Percentiles rank a stretch among this genome's conserved stretches.
phyloP scores from a whole-genome alignment of 2,329 filamentous ascomycete genomes.

The Phyllosticta citrichinensis region DNA sequence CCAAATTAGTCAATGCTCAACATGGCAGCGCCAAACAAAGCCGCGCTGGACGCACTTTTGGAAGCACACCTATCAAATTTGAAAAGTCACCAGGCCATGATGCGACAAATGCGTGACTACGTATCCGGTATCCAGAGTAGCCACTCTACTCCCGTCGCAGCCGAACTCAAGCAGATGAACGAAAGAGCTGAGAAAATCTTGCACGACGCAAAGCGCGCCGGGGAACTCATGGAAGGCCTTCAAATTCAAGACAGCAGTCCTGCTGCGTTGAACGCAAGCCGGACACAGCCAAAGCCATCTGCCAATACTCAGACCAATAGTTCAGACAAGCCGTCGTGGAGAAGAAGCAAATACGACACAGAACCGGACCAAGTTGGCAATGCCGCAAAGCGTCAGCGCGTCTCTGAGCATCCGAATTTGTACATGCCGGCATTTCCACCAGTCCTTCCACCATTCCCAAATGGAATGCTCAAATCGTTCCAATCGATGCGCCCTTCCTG shows the following conservation, averaged over 20 bases:
- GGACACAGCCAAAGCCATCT: background rate
- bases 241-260: background rate
- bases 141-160: background rate
- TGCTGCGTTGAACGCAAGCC: background rate
- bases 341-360: background rate
- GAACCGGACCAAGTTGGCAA: background rate
- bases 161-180: slow-evolving; percentile 3
- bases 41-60: background rate
- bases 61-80: slow-evolving; percentile 7
- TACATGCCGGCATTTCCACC: background rate
- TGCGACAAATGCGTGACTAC: background rate
- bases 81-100: slow-evolving; percentile 2
- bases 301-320: background rate
- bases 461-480: background rate
- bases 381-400: background rate
- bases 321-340: background rate
- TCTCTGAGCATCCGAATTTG: background rate
- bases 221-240: background rate
- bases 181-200: slow-evolving; percentile 2
- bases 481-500: background rate
- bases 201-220: slow-evolving; percentile 1
- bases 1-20: background rate
- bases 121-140: background rate
- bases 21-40: slow-evolving; percentile 1
- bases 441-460: background rate